Evolutionary conservation across 257 asterid genomes (phyloP).

Genomic region (Gentiana dahurica): DNA sequence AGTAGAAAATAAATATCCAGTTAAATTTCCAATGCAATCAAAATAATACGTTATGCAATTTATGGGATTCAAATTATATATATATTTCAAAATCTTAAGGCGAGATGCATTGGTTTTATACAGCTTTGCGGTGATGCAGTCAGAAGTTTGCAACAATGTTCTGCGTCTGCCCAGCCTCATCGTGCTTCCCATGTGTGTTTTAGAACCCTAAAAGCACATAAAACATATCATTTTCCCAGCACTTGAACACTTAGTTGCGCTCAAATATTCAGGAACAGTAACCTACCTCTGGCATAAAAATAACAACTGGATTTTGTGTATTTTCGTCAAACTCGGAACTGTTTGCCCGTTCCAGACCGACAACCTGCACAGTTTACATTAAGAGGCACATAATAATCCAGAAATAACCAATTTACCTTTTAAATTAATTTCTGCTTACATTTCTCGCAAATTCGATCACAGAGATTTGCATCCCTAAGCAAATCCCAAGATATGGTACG

Average conservation of each 20-base stretch:
- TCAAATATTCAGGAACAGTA: constrained; percentile 1
- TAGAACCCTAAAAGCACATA: constrained; percentile 51
- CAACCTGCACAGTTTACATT: constrained; percentile 35
- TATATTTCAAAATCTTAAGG: constrained; percentile 1
- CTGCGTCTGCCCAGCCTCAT: constrained; percentile 95
- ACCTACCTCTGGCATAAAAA: constrained; percentile 97
- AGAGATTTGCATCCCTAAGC: constrained; percentile 97
- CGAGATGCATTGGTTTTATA: constrained; percentile 21
- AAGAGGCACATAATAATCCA: constrained; percentile 5
- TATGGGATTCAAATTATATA: too few relatives aligned
- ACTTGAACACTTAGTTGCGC: constrained; percentile 7
- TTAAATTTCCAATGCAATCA: too few relatives aligned
- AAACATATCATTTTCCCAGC: constrained; percentile 7
- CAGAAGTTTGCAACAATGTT: constrained; percentile 71
- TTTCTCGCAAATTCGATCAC: constrained; percentile 88
- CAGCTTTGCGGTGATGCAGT: constrained; percentile 89
- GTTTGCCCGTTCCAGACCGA: constrained; percentile 59
- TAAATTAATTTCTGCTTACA: constrained; percentile 35
- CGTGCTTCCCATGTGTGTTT: constrained; percentile 96
- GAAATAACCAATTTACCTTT: neutral
- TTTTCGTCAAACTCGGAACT: constrained; percentile 75
- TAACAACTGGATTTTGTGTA: constrained; percentile 67
- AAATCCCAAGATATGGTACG: constrained; percentile 89
- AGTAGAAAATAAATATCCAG: too few relatives aligned
- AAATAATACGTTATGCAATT: neutral